Percentiles rank a stretch among this genome's conserved stretches.
phyloP scores from a whole-genome alignment of 2,329 filamentous ascomycete genomes.

The Cordyceps tenuipes region DNA sequence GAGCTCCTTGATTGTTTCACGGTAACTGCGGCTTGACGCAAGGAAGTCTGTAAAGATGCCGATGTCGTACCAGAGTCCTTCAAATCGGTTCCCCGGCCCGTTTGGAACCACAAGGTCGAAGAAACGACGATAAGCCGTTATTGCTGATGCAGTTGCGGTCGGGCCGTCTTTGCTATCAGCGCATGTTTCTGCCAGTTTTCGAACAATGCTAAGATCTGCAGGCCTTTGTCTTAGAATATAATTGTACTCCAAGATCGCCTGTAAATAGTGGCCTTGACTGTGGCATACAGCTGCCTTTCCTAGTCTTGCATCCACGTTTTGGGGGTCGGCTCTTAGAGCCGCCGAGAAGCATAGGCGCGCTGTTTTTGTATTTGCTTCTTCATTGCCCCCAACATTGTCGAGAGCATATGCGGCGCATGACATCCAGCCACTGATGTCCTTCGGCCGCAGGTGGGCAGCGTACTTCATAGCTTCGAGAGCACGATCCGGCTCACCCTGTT shows the following conservation, averaged over 20 bases:
- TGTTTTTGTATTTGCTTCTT: constrained; percentile 42
- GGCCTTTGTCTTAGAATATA: constrained; percentile 43
- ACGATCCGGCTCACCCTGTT: constrained; percentile 48
- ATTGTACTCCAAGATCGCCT: constrained; percentile 50
- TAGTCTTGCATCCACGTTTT: constrained; percentile 48
- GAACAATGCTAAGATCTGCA: constrained; percentile 45
- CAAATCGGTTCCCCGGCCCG: constrained; percentile 24
- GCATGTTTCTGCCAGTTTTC: constrained; percentile 49
- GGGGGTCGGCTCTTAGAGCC: constrained; percentile 49
- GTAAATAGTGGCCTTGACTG: constrained; percentile 41
- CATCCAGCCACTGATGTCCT: constrained; percentile 52
- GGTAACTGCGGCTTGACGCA: constrained; percentile 52
- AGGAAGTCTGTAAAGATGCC: constrained; percentile 81
- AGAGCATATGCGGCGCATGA: constrained; percentile 49
- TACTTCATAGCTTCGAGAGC: constrained; percentile 53
- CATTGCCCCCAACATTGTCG: constrained; percentile 37
- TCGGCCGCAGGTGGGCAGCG: constrained; percentile 54
- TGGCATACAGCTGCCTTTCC: constrained; percentile 52
- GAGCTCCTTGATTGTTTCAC: constrained; percentile 59
- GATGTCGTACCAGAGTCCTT: constrained; percentile 68
- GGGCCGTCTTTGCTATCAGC: constrained; percentile 43
- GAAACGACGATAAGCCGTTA: constrained; percentile 39
- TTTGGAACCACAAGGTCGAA: constrained; percentile 34
- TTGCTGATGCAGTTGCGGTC: constrained; percentile 29
- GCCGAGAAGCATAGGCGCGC: constrained; percentile 52